A percentile compares a stretch with the other conserved stretches of the same genome.
Evolutionary conservation across 1,139 yeast species (phyloP).

Genomic region (Taphrina communis): DNA sequence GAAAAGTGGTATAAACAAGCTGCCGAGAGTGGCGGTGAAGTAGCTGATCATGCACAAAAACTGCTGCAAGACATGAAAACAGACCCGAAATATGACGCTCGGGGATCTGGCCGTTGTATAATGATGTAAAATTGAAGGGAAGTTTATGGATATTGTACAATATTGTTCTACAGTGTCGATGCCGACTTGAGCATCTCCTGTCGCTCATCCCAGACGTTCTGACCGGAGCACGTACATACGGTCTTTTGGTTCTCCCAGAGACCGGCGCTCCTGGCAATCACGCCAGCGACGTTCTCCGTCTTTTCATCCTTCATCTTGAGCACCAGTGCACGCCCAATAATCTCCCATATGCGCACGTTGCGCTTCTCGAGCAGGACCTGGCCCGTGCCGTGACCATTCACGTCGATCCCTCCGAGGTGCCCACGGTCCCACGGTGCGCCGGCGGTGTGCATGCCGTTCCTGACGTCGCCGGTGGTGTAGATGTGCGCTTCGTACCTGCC

Average conservation of each 20-base stretch:
- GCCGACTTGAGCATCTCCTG: constrained; percentile 65
- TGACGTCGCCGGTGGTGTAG: constrained; percentile 74
- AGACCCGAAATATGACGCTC: constrained; percentile 1
- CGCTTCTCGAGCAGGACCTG: constrained; percentile 67
- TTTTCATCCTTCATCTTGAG: constrained; percentile 55
- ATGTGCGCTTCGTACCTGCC: constrained; percentile 75
- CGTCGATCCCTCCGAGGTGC: constrained; percentile 53
- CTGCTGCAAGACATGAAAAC: constrained; percentile 23
- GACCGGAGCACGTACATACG: constrained; percentile 93
- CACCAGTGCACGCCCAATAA: constrained; percentile 82
- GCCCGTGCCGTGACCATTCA: constrained; percentile 58
- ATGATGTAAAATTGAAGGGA: not conserved
- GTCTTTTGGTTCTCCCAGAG: constrained; percentile 94
- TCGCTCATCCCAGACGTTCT: constrained; percentile 89
- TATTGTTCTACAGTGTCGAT: constrained; percentile 5
- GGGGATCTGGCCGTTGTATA: constrained; percentile 4
- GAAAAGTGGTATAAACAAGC: constrained; percentile 36
- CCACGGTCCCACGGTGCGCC: constrained; percentile 24
- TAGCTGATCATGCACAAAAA: constrained; percentile 31
- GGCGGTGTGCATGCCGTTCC: constrained; percentile 66
- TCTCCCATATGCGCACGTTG: constrained; percentile 62
- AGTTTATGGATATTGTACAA: no score
- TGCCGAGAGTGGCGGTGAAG: constrained; percentile 26
- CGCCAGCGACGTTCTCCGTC: constrained; percentile 63
- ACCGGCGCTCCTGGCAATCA: constrained; percentile 95